Evolutionary conservation across 495 filamentous ascomycete species (phyloP).

Genomic region (Talaromyces proteolyticus): DNA sequence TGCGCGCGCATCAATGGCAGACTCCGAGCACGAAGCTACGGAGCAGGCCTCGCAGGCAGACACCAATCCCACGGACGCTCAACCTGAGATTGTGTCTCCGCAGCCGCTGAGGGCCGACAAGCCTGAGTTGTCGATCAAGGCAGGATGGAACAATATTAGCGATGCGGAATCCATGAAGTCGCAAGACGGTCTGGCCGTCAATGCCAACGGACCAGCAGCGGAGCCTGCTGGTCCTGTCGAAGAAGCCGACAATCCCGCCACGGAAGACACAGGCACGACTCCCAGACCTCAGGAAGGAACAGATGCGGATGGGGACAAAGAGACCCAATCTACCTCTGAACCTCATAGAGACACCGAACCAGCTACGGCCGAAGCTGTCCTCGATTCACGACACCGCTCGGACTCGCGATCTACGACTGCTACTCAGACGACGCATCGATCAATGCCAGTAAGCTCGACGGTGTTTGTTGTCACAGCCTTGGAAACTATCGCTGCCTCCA

Average conservation of each 20-base stretch:
- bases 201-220: neutral
- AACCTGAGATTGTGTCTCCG: conserved; percentile 19
- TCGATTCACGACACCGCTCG: conserved; percentile 38
- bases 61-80: conserved; percentile 21
- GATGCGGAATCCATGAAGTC: conserved; percentile 12
- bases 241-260: neutral
- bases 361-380: neutral
- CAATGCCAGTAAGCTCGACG: conserved; percentile 75
- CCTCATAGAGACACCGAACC: neutral
- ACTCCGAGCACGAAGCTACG: conserved; percentile 27
- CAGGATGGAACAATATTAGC: conserved; percentile 22
- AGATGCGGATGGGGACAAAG: neutral
- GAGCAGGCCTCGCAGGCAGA: conserved; percentile 24
- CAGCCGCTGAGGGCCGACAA: conserved; percentile 24
- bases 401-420: conserved; percentile 55
- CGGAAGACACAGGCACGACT: neutral
- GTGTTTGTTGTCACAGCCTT: conserved; percentile 91
- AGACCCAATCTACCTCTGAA: conserved; percentile 1
- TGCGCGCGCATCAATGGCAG: conserved; percentile 39
- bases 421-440: conserved; percentile 45
- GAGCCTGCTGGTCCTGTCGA: neutral
- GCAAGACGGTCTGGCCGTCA: conserved; percentile 10
- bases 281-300: neutral
- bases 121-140: conserved; percentile 20
- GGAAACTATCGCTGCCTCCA: conserved; percentile 82